Evolutionary conservation across 345 rosid species (phyloP).

Genomic region (Eutrema heterophyllum): DNA sequence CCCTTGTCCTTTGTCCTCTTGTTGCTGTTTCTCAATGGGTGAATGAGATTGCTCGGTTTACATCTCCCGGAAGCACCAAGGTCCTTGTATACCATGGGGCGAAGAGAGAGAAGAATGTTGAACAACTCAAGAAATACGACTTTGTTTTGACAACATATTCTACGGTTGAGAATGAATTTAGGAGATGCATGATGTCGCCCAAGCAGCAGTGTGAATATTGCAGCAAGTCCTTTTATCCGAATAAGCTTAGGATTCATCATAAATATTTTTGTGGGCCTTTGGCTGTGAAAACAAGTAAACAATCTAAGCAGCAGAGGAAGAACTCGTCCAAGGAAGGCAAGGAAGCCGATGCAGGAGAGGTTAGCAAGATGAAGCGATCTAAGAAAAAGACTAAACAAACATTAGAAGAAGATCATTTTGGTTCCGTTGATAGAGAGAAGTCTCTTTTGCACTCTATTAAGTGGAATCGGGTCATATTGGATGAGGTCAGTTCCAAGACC

Average conservation of each 20-base stretch:
- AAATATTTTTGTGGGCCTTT: slow-evolving; percentile 74
- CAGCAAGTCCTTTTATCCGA: slow-evolving; percentile 49
- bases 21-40: slow-evolving; percentile 95
- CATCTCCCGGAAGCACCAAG: slow-evolving; percentile 69
- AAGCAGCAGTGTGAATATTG: slow-evolving; percentile 62
- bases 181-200: slow-evolving; percentile 67
- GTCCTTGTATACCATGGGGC: slow-evolving; percentile 82
- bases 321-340: slow-evolving; percentile 30
- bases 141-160: slow-evolving; percentile 89
- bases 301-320: slow-evolving; percentile 76
- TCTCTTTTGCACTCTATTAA: slow-evolving; percentile 71
- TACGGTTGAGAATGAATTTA: slow-evolving; percentile 69
- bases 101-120: slow-evolving; percentile 48
- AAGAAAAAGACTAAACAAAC: slow-evolving; percentile 27
- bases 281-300: slow-evolving; percentile 70
- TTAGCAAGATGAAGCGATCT: slow-evolving; percentile 20
- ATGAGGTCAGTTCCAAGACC: slow-evolving; percentile 57
- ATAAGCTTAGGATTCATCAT: slow-evolving; percentile 48
- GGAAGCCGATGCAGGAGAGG: slow-evolving; percentile 24
- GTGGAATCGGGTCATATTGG: slow-evolving; percentile 87
- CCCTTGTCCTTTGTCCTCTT: slow-evolving; percentile 90
- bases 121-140: slow-evolving; percentile 61
- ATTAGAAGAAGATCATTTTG: slow-evolving; percentile 21
- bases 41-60: slow-evolving; percentile 71
- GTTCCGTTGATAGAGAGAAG: slow-evolving; percentile 32